Conservation (phyloP, 2,329 filamentous ascomycete genomes). For the Drechslerella coelobrocha region DNA sequence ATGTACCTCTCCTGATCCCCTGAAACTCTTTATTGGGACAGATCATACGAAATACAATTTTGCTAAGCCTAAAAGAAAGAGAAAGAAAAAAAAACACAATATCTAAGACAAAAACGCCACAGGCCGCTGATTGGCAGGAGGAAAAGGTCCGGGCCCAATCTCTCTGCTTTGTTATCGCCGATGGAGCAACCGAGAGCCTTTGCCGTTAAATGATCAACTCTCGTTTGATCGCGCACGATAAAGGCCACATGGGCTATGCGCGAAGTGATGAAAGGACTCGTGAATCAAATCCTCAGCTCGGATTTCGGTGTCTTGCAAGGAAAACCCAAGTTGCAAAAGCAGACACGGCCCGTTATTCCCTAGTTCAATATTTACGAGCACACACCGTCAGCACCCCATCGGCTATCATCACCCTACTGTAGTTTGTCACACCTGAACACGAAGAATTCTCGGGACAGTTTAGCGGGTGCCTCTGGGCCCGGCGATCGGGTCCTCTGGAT, state of each 20-base stretch:
- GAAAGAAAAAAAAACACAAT: background rate
- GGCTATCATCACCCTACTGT: background rate
- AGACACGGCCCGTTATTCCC: too few species aligned
- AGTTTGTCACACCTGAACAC: background rate
- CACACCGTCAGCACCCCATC: background rate
- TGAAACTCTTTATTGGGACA: background rate
- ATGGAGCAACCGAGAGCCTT: background rate
- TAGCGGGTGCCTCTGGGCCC: background rate
- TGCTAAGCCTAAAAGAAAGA: too few species aligned
- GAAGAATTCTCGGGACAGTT: background rate
- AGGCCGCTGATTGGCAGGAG: background rate
- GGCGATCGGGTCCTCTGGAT: background rate
- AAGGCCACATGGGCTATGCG: too few species aligned
- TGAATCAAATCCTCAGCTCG: too few species aligned
- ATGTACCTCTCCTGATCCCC: background rate
- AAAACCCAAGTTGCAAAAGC: too few species aligned
- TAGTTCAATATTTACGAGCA: too few species aligned
- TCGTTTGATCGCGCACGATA: too few species aligned
- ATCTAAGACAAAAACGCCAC: background rate
- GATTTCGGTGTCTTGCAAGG: too few species aligned
- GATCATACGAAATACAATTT: background rate
- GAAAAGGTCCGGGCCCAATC: background rate
- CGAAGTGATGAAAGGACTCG: too few species aligned
- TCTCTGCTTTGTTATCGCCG: background rate
- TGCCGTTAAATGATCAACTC: slow-evolving; percentile 4